Conservation (phyloP, 495 filamentous ascomycete species). For the Aspergillus olivimuriae region DNA sequence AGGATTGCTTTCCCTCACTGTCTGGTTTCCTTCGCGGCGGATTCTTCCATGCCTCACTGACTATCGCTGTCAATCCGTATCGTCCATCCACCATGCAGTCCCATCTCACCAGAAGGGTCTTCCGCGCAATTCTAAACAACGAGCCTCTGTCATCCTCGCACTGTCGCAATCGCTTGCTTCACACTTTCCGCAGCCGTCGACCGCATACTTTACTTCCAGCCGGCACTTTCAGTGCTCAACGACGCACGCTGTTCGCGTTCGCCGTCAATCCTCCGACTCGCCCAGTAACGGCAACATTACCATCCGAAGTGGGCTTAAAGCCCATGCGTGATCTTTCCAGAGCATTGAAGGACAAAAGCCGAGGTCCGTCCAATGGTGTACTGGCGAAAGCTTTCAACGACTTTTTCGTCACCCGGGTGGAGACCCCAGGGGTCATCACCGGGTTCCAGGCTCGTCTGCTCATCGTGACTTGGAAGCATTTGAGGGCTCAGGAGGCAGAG, state of each 20-base stretch:
- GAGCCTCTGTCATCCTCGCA: conserved; percentile 48
- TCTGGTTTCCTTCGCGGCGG: too few relatives aligned
- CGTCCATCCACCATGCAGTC: conserved; percentile 60
- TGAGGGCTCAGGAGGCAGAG: conserved; percentile 36
- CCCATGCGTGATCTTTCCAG: conserved; percentile 38
- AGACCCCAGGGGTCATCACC: conserved; percentile 46
- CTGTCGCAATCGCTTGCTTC: conserved; percentile 32
- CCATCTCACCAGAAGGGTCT: conserved; percentile 69
- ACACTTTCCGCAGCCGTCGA: conserved; percentile 25
- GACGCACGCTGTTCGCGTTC: conserved; percentile 34
- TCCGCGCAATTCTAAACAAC: conserved; percentile 62
- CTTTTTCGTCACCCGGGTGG: conserved; percentile 55
- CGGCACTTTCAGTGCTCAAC: conserved; percentile 17
- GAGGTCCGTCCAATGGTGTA: conserved; percentile 53
- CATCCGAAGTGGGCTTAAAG: conserved; percentile 36
- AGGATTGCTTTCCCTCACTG: not conserved
- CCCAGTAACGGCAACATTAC: conserved; percentile 20
- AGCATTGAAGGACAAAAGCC: conserved; percentile 26
- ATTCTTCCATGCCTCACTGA: too few relatives aligned
- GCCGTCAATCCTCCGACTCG: conserved; percentile 12
- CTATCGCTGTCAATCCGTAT: too few relatives aligned
- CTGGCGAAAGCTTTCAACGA: conserved; percentile 55
- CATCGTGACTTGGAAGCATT: conserved; percentile 50
- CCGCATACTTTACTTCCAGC: conserved; percentile 13
- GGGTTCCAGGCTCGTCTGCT: conserved; percentile 58